Conservation (phyloP, 768 basidiomycete genomes). For the Lentinula sp. region DNA sequence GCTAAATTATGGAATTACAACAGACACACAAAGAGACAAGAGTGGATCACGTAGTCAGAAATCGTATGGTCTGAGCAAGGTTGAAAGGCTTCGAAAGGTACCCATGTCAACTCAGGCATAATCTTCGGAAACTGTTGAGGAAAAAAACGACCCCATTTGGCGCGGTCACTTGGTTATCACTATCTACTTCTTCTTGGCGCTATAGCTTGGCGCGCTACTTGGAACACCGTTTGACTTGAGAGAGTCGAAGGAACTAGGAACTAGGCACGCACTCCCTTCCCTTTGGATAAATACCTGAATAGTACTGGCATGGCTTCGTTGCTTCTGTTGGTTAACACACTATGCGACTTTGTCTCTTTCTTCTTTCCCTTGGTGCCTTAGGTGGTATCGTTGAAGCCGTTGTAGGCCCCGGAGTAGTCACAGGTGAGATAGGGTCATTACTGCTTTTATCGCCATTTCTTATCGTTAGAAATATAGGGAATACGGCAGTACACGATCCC, state of each 20-base stretch:
- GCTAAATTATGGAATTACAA: not conserved
- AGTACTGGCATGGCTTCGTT: not conserved
- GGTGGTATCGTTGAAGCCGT: not conserved
- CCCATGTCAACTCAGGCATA: not conserved
- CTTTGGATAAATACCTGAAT: not conserved
- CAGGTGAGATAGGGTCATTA: not conserved
- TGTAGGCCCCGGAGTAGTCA: conserved; percentile 1
- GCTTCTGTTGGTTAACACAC: not conserved
- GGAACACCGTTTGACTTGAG: too few relatives aligned
- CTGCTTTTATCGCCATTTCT: conserved; percentile 7
- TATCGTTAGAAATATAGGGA: not conserved
- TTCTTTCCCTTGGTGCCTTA: not conserved
- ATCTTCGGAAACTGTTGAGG: not conserved
- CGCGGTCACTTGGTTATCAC: not conserved
- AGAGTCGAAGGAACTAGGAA: not conserved
- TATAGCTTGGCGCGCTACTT: not conserved
- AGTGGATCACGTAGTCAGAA: not conserved
- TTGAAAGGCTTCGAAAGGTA: not conserved
- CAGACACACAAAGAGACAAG: not conserved
- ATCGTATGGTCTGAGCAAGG: not conserved
- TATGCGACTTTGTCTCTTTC: not conserved
- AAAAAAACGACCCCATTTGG: not conserved
- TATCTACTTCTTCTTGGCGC: not conserved
- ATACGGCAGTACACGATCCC: conserved; percentile 22
- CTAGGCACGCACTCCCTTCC: not conserved